Evolutionary conservation across 2,329 filamentous ascomycete species (phyloP).

Genomic region (Pseudovirgaria hyperparasitica): DNA sequence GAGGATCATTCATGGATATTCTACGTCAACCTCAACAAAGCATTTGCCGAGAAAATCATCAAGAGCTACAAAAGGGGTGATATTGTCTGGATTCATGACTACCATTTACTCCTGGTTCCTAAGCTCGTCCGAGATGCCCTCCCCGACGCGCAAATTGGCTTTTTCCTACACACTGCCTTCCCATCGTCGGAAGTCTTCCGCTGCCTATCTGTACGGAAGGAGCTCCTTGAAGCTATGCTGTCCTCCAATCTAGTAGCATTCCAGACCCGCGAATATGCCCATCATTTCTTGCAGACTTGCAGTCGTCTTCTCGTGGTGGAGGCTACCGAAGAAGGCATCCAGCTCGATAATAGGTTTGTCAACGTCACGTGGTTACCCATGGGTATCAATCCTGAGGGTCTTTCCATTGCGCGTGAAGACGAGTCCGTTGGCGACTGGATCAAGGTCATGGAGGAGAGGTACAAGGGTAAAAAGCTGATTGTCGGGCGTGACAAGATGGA

Average conservation of each 20-base stretch:
- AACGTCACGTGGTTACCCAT: constrained; percentile 79
- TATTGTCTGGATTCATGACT: constrained; percentile 90
- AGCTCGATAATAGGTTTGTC: constrained; percentile 86
- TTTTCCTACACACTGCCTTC: constrained; percentile 91
- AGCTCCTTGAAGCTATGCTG: constrained; percentile 83
- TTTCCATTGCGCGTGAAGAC: constrained; percentile 58
- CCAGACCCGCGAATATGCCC: constrained; percentile 83
- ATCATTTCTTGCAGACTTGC: constrained; percentile 92
- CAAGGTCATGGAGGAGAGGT: constrained; percentile 65
- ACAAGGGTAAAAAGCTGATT: constrained; percentile 79
- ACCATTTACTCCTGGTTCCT: constrained; percentile 81
- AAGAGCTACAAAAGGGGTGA: constrained; percentile 90
- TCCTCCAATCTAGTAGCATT: constrained; percentile 89
- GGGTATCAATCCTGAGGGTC: constrained; percentile 73
- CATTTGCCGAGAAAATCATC: constrained; percentile 81
- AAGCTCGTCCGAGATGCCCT: constrained; percentile 80
- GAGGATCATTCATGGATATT: constrained; percentile 94
- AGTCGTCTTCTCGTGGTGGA: constrained; percentile 84
- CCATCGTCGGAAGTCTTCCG: constrained; percentile 94
- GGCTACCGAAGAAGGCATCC: constrained; percentile 74
- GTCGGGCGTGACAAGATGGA: constrained; percentile 92
- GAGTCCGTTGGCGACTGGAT: constrained; percentile 69
- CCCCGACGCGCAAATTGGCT: constrained; percentile 87
- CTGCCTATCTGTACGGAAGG: constrained; percentile 73
- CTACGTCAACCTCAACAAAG: constrained; percentile 85